Base-by-base conservation (phyloP, 371 early-diverging fungal genomes). In the Syncephalastrum monosporum region DNA sequence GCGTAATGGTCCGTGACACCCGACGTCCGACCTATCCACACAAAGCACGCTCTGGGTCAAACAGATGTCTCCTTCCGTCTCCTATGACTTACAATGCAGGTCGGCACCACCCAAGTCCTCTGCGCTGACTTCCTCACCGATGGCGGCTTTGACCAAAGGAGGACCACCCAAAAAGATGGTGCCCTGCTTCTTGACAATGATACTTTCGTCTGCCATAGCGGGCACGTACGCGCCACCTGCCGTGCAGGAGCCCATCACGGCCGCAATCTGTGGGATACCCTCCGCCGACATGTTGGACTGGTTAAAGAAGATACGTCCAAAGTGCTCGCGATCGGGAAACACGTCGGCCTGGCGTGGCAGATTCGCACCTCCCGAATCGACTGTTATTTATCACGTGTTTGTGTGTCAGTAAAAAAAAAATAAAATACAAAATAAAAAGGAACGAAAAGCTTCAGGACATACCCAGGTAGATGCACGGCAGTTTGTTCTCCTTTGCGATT, bases 141-240 rank as follows among this genome's bases (percentile, higher is more conserved):
- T 97, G 7, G 98, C 98, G 4, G 98, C 98, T 70, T 93, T 91
- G 15, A 98, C 98, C 56, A 95, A 71, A 44, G 98, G 98, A 47
- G 98, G 98, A 3, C 98, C 98, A 12, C 86, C 98, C 72, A 97
- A 82, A 81, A 98, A 98, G 63, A 98, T 96, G 10, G 98, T 98
- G 16, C 98, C 98, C 74, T 98, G 96, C 48, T 92, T 91, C 53
- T 82, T 79, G 48, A 98, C 97, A 74, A 98, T 98, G 58, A 98
- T 89, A 76, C 91, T 91, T 76, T 98, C 97, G 62, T 97, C 98
- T 16, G 97, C 93, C 98, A 98, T 98, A 25, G 97, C 97, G 42
- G 98, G 98, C 16, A 97, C 96, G 70, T 98, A 98, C 6, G 98
- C 98, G 58, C 98, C 98, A 66, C 94, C 98, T 21, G 98, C 98